Percentiles rank a stretch among this genome's conserved stretches.
Conservation (phyloP, 306 rosid genomes). For the Fagus crenata region DNA sequence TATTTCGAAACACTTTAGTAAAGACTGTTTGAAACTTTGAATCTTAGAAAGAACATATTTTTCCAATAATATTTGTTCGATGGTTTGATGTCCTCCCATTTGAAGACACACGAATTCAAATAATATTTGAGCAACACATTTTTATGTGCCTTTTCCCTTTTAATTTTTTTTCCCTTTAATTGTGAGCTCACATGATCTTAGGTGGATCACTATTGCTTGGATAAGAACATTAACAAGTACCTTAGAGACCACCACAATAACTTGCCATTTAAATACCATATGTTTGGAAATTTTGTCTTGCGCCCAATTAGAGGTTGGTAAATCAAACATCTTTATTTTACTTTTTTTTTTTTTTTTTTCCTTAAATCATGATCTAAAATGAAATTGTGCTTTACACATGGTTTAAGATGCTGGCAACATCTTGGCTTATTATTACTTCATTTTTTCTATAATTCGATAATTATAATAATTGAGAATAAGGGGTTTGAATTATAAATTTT, state of each 20-base stretch:
- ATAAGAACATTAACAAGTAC: no score
- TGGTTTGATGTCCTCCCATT: constrained; percentile 40
- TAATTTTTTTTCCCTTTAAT: not conserved
- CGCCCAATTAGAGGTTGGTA: no score
- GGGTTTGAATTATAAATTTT: no score
- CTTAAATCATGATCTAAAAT: not conserved
- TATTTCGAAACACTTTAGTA: not conserved
- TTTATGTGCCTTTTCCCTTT: not conserved
- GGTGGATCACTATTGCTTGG: no score
- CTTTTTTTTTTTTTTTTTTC: no score
- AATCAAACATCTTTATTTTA: no score
- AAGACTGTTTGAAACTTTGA: constrained; percentile 20
- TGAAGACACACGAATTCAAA: constrained; percentile 35
- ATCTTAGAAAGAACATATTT: constrained; percentile 1
- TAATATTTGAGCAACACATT: constrained; percentile 22
- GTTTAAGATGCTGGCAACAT: not conserved
- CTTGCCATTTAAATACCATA: no score
- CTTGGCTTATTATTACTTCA: no score
- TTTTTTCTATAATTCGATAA: no score
- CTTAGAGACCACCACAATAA: no score
- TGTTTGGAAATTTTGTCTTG: no score
- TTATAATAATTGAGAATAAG: no score
- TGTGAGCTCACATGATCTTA: not conserved
- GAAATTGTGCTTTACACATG: not conserved
- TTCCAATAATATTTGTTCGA: constrained; percentile 8